A percentile compares a stretch with the other conserved stretches of the same genome.
These are phyloP conservation scores for Glebionis coronaria DNA, from an alignment of 129 eudicot genomes.

Conservation along the genomic window DNA sequence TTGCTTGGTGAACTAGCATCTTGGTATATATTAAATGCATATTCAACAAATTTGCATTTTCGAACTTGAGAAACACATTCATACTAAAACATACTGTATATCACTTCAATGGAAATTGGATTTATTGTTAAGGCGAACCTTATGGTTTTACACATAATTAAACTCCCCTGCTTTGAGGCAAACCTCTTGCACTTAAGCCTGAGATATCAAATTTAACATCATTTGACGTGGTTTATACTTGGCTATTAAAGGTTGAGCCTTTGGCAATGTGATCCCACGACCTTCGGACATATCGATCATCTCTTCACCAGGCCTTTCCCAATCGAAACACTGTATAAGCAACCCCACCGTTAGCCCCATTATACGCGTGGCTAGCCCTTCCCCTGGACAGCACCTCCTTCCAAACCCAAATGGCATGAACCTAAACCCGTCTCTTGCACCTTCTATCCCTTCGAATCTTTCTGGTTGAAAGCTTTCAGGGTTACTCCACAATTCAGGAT, in stretches of 20 bases:
- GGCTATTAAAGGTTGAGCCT: slow-evolving; percentile 33
- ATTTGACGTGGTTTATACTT: slow-evolving; percentile 32
- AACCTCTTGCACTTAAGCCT: slow-evolving; percentile 3
- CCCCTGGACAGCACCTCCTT: slow-evolving; percentile 22
- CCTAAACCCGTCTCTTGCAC: slow-evolving; percentile 33
- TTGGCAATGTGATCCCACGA: slow-evolving; percentile 34
- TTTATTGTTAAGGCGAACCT: too few relatives aligned
- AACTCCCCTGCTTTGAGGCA: not conserved
- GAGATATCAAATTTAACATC: not conserved
- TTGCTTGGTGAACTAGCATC: too few relatives aligned
- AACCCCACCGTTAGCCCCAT: slow-evolving; percentile 33
- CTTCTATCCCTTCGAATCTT: slow-evolving; percentile 39
- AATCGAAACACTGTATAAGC: slow-evolving; percentile 25
- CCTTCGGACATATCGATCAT: slow-evolving; percentile 44
- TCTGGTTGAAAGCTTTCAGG: slow-evolving; percentile 44
- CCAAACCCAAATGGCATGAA: slow-evolving; percentile 49
- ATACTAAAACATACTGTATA: too few relatives aligned
- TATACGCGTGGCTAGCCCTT: slow-evolving; percentile 5
- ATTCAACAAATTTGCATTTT: too few relatives aligned
- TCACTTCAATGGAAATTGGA: too few relatives aligned
- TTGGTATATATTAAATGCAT: too few relatives aligned
- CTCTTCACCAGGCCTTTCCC: slow-evolving; percentile 33
- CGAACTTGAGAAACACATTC: too few relatives aligned
- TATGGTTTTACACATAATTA: not conserved
- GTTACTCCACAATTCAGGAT: slow-evolving; percentile 40